A percentile compares a stretch with the other conserved stretches of the same genome.
Evolutionary conservation across 208 protist genomes (phyloP).

Genomic region (Trypanosoma grayi): DNA sequence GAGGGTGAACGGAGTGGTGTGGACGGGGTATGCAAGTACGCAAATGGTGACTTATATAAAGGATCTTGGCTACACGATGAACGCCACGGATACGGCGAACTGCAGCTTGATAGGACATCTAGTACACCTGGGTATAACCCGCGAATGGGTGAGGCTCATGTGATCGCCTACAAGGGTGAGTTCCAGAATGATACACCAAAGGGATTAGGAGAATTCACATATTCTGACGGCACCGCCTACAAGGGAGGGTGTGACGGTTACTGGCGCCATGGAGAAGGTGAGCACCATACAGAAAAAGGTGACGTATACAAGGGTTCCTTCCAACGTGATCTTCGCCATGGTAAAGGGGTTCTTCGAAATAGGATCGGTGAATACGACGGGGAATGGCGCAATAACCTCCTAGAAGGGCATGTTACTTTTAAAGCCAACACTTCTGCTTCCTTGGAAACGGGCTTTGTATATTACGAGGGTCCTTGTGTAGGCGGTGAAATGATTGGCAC

Average conservation of each 20-base stretch:
- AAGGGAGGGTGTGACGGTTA: conserved; percentile 38
- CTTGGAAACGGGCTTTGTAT: conserved; percentile 19
- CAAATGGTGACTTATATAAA: conserved; percentile 72
- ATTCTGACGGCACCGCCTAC: conserved; percentile 71
- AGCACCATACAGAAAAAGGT: conserved; percentile 42
- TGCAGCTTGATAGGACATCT: conserved; percentile 26
- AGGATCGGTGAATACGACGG: conserved; percentile 50
- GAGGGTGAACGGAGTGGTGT: conserved; percentile 49
- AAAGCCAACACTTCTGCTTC: neutral
- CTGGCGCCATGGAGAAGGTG: conserved; percentile 55
- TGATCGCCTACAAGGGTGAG: conserved; percentile 41
- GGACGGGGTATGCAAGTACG: conserved; percentile 63
- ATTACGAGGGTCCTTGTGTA: conserved; percentile 65
- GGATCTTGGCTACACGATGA: conserved; percentile 62
- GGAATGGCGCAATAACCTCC: conserved; percentile 44
- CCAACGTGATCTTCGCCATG: conserved; percentile 40
- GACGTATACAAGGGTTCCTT: conserved; percentile 69
- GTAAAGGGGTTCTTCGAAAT: conserved; percentile 39
- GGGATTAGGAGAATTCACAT: conserved; percentile 40
- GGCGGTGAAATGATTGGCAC: conserved; percentile 54
- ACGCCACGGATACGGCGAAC: conserved; percentile 65
- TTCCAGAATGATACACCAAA: conserved; percentile 49
- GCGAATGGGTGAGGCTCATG: conserved; percentile 8
- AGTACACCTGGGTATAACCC: conserved; percentile 2
- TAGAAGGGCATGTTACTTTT: conserved; percentile 44